Evolutionary conservation across 2,329 filamentous ascomycete genomes (phyloP), one percentile per base, ranked within the genome.

Genomic region (Verruconis gallopava): DNA sequence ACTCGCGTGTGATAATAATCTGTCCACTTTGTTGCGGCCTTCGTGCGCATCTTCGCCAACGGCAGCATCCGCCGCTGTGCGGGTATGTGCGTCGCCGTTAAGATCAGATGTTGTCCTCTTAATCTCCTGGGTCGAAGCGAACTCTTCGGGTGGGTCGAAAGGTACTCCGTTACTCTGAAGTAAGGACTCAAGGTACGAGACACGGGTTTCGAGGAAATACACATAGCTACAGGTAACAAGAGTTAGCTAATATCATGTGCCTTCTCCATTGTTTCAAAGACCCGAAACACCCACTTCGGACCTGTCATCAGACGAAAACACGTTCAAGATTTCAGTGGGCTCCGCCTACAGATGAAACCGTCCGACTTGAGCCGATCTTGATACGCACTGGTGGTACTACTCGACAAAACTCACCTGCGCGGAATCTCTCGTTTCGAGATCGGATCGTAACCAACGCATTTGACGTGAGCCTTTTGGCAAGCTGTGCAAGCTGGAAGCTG

Each of bases 401-500:
- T n/a, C n/a, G n/a, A n/a, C n/a, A n/a, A 42, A 40, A 59, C 62
- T 52, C 51, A 68, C 67, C 75, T 79, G 62, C 88, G 75, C 38
- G 89, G 89, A 45, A 96, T 94, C 63, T 95, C 86, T 56, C 84
- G 79, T 69, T 95, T 95, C 18, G 85, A 93, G 55, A 95, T 94
- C 22, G 89, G 88, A 58, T 96, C 89, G 61, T 94, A 95, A 48
- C 89, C 89, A 39, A 95, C 85, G 59, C 91, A 96, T 50, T 83
- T 80, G 36, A 93, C 84, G 45, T 75, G 74, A n/a, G 84, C 88
- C 65, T 95, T 95, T 59, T 88, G 85, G 63, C 89, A 96, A 51
- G 84, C 85, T 33, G 83, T 80, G 60, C 89, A 96, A 53, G 83
- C 85, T 5, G 89, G 89, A 47, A 96, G 71, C 49, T 81, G 80